Conservation (phyloP, 129 eudicot species). For the carrot (Daucus carota) region DNA sequence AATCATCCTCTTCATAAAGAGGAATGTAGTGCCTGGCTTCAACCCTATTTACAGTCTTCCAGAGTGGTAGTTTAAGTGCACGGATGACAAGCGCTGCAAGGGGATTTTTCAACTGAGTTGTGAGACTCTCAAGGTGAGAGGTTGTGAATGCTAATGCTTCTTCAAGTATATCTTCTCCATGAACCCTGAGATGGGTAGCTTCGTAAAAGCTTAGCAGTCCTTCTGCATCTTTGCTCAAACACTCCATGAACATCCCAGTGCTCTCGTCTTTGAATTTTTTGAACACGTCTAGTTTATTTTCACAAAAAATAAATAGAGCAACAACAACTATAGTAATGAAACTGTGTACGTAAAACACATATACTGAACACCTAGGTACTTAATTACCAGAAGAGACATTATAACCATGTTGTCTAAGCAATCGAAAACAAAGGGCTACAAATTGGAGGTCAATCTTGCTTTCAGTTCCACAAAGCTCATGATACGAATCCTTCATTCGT, state of each 20-base stretch:
- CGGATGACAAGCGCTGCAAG: not conserved
- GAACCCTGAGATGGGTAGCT: not conserved
- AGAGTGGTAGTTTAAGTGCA: not conserved
- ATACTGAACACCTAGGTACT: no score
- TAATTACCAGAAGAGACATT: not conserved
- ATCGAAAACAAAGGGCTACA: not conserved
- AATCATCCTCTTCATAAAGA: not conserved
- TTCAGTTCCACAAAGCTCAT: not conserved
- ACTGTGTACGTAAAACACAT: no score
- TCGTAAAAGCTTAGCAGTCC: constrained; percentile 1
- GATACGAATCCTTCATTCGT: not conserved
- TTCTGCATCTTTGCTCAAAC: not conserved
- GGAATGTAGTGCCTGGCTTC: not conserved
- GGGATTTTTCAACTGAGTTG: not conserved
- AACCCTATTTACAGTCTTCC: not conserved
- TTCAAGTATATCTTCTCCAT: not conserved
- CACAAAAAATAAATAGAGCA: no score
- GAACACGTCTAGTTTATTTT: not conserved
- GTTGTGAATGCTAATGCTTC: not conserved
- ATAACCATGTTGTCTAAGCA: constrained; percentile 3
- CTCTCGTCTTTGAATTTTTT: not conserved
- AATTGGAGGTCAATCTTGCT: not conserved
- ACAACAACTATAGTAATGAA: no score
- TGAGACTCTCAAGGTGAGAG: not conserved
- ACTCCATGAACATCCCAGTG: not conserved